Conservation (phyloP, 192 early-diverging fungal genomes). For the Gonapodya sp. region DNA sequence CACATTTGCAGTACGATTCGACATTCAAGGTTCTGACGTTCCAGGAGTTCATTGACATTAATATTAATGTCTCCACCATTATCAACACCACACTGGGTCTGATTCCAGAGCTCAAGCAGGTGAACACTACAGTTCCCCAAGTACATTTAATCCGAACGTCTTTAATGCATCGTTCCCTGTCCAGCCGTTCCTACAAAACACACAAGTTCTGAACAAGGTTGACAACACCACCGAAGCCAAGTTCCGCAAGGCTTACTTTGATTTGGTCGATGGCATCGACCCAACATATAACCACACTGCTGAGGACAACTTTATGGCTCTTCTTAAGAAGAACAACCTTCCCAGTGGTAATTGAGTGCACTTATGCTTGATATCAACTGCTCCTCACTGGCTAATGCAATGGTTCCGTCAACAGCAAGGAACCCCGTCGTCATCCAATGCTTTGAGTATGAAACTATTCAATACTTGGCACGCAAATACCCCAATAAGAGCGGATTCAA, state of each 20-base stretch:
- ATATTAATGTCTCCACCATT: background rate
- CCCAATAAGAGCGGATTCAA: background rate
- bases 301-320: background rate
- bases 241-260: background rate
- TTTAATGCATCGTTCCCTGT: too few species aligned
- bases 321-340: background rate
- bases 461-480: background rate
- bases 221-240: background rate
- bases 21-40: background rate
- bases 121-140: too few species aligned
- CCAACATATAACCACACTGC: background rate
- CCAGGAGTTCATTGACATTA: background rate
- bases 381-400: too few species aligned
- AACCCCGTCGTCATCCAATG: background rate
- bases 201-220: background rate
- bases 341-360: background rate
- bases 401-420: background rate
- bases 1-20: background rate
- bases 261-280: background rate
- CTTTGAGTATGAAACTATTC: background rate
- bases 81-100: background rate
- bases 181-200: background rate
- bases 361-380: background rate
- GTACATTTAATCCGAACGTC: too few species aligned
- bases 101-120: background rate